Conservation (phyloP, 139 green algal genomes). For the Chlorella vulgaris region DNA sequence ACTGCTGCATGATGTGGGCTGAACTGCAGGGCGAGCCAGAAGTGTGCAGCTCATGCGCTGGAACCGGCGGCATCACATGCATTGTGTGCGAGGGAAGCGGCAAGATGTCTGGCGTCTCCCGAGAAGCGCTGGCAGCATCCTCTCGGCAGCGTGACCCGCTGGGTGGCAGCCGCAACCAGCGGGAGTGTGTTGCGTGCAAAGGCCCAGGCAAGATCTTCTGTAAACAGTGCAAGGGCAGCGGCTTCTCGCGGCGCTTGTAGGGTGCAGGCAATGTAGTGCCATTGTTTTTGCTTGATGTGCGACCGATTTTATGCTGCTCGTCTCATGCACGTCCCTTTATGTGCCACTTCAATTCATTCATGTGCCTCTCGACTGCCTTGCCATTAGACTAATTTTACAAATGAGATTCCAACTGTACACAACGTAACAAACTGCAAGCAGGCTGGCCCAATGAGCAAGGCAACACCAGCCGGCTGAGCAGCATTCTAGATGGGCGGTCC, state of each 20-base stretch:
- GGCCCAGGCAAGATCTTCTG: constrained; percentile 27
- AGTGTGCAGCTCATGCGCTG: constrained; percentile 42
- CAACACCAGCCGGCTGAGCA: too few relatives aligned
- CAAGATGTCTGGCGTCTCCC: constrained; percentile 20
- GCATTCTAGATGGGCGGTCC: too few relatives aligned
- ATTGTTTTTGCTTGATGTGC: neutral
- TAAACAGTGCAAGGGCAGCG: constrained; percentile 24
- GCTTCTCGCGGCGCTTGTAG: neutral
- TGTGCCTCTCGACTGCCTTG: neutral
- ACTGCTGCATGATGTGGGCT: neutral
- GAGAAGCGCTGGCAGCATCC: constrained; percentile 6
- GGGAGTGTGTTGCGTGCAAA: constrained; percentile 35
- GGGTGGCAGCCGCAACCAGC: constrained; percentile 5
- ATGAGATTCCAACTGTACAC: too few relatives aligned
- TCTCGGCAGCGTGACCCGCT: neutral
- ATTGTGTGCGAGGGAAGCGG: constrained; percentile 53
- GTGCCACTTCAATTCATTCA: neutral
- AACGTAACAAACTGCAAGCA: constrained; percentile 1
- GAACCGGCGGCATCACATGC: constrained; percentile 50
- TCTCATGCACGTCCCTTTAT: too few relatives aligned
- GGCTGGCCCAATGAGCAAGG: too few relatives aligned
- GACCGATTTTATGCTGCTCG: too few relatives aligned
- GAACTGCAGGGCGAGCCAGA: constrained; percentile 52
- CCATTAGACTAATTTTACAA: too few relatives aligned
- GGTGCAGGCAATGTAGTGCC: neutral